Evolutionary conservation across 805 yeast species (phyloP).

Genomic region (Saccharomycodes ludwigii): DNA sequence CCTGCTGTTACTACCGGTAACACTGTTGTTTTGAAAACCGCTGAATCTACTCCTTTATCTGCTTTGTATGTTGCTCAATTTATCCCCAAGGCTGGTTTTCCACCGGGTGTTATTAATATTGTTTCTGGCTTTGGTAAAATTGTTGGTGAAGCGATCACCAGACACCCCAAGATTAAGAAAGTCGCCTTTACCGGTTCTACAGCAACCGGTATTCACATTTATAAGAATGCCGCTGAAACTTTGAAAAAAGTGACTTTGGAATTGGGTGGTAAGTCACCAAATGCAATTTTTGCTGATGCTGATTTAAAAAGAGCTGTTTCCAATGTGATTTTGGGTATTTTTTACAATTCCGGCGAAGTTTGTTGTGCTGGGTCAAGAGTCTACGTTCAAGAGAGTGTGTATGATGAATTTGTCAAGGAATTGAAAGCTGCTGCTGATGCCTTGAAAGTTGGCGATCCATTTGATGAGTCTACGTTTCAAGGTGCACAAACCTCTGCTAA

Average conservation of each 20-base stretch:
- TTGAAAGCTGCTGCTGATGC: slow-evolving; percentile 42
- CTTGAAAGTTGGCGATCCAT: slow-evolving; percentile 72
- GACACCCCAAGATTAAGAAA: slow-evolving; percentile 75
- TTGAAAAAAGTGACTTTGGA: slow-evolving; percentile 88
- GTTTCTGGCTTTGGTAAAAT: slow-evolving; percentile 78
- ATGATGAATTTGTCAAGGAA: slow-evolving; percentile 60
- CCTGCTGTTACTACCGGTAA: slow-evolving; percentile 90
- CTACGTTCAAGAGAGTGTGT: slow-evolving; percentile 73
- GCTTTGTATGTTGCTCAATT: slow-evolving; percentile 65
- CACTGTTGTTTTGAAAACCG: slow-evolving; percentile 77
- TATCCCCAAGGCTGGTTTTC: slow-evolving; percentile 74
- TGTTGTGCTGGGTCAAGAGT: slow-evolving; percentile 93
- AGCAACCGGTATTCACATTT: slow-evolving; percentile 73
- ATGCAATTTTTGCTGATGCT: slow-evolving; percentile 78
- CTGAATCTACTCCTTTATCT: slow-evolving; percentile 86
- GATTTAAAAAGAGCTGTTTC: slow-evolving; percentile 65
- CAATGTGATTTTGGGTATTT: slow-evolving; percentile 70
- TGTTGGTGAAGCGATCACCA: slow-evolving; percentile 70
- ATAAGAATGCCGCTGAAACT: slow-evolving; percentile 68
- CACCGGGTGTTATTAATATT: slow-evolving; percentile 83
- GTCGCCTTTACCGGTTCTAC: slow-evolving; percentile 95
- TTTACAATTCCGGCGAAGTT: slow-evolving; percentile 90
- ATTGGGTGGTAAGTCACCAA: slow-evolving; percentile 95
- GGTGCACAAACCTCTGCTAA: slow-evolving; percentile 84
- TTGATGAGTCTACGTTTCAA: slow-evolving; percentile 63